Conservation (phyloP, 257 asterid species). For the Euphrasia confusa region DNA sequence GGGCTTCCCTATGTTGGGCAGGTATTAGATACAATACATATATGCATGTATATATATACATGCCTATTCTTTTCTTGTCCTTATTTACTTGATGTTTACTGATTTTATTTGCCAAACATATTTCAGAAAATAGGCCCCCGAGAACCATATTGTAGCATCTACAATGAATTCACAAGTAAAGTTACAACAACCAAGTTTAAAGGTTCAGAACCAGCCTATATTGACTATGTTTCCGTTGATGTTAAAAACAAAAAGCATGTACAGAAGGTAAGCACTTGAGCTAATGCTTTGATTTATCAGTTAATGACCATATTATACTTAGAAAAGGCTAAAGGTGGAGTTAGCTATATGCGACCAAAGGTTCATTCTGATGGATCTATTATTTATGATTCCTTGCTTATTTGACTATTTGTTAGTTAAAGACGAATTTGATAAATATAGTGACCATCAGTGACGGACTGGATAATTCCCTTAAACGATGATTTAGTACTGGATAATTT, state of each 20-base stretch:
- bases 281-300: not conserved
- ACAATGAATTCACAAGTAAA: conserved; percentile 45
- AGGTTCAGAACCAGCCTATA: conserved; percentile 69
- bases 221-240: conserved; percentile 87
- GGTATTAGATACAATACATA: conserved; percentile 32
- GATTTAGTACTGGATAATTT: not conserved
- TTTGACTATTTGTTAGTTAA: too few species aligned
- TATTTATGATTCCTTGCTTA: too few species aligned
- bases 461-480: too few species aligned
- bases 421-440: too few species aligned
- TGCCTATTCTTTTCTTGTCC: not conserved
- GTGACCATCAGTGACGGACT: too few species aligned
- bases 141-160: conserved; percentile 70
- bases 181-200: conserved; percentile 42
- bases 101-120: conserved; percentile 17
- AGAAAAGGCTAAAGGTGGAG: not conserved
- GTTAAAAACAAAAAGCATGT: conserved; percentile 52
- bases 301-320: not conserved
- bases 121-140: conserved; percentile 66
- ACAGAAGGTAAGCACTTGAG: conserved; percentile 58
- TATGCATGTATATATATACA: not conserved
- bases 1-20: conserved; percentile 97
- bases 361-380: not conserved
- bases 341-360: not conserved
- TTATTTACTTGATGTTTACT: conserved; percentile 11